Base-by-base conservation (phyloP, 2,329 filamentous ascomycete species). In the Pyrenophora seminiperda region DNA sequence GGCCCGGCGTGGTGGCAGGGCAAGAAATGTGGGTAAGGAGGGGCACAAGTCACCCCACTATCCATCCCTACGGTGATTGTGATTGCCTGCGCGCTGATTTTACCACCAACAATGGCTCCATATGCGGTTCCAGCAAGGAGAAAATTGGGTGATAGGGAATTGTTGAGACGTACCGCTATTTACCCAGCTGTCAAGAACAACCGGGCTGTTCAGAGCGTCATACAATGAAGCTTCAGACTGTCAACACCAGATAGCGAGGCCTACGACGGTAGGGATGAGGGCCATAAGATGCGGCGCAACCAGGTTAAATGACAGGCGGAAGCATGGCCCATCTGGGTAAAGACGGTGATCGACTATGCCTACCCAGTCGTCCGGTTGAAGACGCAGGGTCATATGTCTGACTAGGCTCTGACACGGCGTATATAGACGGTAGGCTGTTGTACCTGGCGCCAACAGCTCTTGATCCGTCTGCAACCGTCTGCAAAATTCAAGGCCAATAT, bases 291-390 rank as follows among this genome's bases (percentile, higher is more conserved):
- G 44, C 51, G 47, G 54, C 50, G 44, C 39, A 51, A 48, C 47
- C 46, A 57, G 58, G 62, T 36, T 62, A 62, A 64, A 62, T 61
- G 41, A 38, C 19, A 45, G n/a, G 41, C 55, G 49, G 54, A 48
- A 57, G 43, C 43, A 52, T 55, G 41, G 34, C 57, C 52, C 44
- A 45, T 49, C 32, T 43, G 54, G 58, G 48, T 56, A 63, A 58
- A 54, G 39, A 54, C n/a, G 30, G 17, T 15, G 24, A 40, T 31
- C 34, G 19, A 48, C 40, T 24, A 51, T 46, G 41, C 27, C 42
- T 45, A 47, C 53, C 50, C 51, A 54, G 49, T 44, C 48, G 37
- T 50, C 51, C 59, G 62, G 62, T 53, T 57, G 62, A 64, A 62
- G 56, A 58, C 47, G 57, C 54, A 61, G 53, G 53, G 47, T 55